Evolutionary conservation across 2,329 filamentous ascomycete genomes (phyloP), one percentile per base, ranked within the genome.

Genomic region (Paracamarosporium sp.): DNA sequence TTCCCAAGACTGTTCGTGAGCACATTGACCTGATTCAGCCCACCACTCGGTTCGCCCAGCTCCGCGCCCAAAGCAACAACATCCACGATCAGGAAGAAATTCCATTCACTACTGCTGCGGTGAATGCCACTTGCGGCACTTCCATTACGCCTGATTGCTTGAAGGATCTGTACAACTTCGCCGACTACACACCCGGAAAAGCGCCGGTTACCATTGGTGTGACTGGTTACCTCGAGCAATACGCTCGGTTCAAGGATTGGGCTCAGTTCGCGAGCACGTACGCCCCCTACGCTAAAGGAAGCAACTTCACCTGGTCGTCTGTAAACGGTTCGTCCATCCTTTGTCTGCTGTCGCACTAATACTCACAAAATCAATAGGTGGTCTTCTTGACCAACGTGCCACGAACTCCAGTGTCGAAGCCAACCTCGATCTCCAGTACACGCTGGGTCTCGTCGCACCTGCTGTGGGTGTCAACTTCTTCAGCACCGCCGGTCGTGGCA

Each of bases 21-120:
- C 80, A 86, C 64, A 80, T 90, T 56, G 83, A 85, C 56, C 80
- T 89, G 68, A 85, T 90, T 47, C 86, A 89, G 71, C 88, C 88
- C 1, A 90, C 87, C 0, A 90, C 85, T 4, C 80, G 84, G 36
- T 90, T 90, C 57, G 84, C 84, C 17, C 77, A 81, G 54, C 78
- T 84, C 22, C 72, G 70, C 28, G 64, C 81, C 2, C 80, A 84
- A 55, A 69, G 64, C 43, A 78, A 71, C 25, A 73, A 73, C 6
- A 69, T 78, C 12, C 55, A 73, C 20, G 68, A 71, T 30, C 62
- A 73, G 41, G 65, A 73, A 48, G 60, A 60, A 3, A 56, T 58
- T 38, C 60, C 64, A 8, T 62, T 62, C 8, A 60, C 71, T 17
- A 62, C 54, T 33, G 61, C 63, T 31, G 67, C 66, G n/a, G 61